Percentiles rank a stretch among this genome's conserved stretches.
Conservation (phyloP, 208 protist genomes). For the Leishmania major region DNA sequence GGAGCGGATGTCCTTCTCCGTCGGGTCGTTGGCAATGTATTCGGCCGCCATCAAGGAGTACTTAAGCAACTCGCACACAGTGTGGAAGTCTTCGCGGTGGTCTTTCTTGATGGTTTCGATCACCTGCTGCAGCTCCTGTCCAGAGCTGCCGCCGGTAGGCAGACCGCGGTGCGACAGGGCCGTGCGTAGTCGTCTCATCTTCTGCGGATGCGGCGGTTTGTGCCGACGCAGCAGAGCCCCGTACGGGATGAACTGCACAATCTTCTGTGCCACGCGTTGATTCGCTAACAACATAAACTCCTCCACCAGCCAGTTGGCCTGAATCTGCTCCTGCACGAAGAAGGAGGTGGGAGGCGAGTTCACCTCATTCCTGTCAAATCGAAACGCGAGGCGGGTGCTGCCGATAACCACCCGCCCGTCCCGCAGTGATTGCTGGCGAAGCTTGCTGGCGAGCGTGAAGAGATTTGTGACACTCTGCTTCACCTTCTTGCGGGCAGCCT, state of each 20-base stretch:
- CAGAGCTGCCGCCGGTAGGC: slow-evolving; percentile 39
- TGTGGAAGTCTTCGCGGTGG: slow-evolving; percentile 34
- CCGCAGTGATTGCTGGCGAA: slow-evolving; percentile 48
- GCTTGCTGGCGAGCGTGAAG: slow-evolving; percentile 63
- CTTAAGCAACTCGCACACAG: slow-evolving; percentile 72
- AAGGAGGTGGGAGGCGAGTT: slow-evolving; percentile 55
- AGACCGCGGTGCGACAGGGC: slow-evolving; percentile 33
- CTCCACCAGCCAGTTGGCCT: slow-evolving; percentile 92
- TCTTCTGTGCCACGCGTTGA: slow-evolving; percentile 81
- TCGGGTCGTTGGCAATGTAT: slow-evolving; percentile 79
- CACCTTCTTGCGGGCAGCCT: slow-evolving; percentile 35
- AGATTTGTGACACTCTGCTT: slow-evolving; percentile 51
- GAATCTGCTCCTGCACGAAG: slow-evolving; percentile 49
- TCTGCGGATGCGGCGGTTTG: slow-evolving; percentile 47
- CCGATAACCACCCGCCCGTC: slow-evolving; percentile 63
- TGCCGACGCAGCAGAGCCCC: slow-evolving; percentile 85
- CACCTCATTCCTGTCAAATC: slow-evolving; percentile 52
- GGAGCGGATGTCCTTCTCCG: slow-evolving; percentile 31
- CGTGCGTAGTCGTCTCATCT: slow-evolving; percentile 38
- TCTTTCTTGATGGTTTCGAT: slow-evolving; percentile 37
- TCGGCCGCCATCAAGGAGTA: slow-evolving; percentile 71
- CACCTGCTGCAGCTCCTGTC: slow-evolving; percentile 53
- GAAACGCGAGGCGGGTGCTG: slow-evolving; percentile 58
- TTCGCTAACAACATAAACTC: slow-evolving; percentile 95
- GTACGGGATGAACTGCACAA: slow-evolving; percentile 83